phyloP scores from a whole-genome alignment of 352 stramenopile species.

The Phytophthora nicotianae region DNA sequence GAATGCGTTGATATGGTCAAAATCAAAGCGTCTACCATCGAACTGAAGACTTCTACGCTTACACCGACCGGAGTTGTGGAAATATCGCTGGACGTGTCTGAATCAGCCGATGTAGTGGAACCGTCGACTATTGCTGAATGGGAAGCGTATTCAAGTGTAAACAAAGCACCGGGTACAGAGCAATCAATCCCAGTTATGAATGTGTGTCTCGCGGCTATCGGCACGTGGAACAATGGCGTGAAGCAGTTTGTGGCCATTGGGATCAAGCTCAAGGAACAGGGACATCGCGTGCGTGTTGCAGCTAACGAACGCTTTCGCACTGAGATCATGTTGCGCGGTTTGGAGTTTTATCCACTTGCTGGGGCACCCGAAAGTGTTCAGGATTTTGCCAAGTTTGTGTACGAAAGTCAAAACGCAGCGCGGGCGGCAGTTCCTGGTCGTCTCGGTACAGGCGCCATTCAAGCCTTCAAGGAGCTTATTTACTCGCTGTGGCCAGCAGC shows the following conservation, averaged over 20 bases:
- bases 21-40: background rate
- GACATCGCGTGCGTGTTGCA: slow-evolving; percentile 83
- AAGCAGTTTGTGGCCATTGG: slow-evolving; percentile 66
- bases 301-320: slow-evolving; percentile 69
- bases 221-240: slow-evolving; percentile 57
- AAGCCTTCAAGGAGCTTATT: slow-evolving; percentile 46
- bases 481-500: slow-evolving; percentile 49
- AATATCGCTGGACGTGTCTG: slow-evolving; percentile 17
- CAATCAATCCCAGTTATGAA: slow-evolving; percentile 34
- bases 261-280: slow-evolving; percentile 56
- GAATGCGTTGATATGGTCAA: background rate
- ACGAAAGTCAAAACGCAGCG: slow-evolving; percentile 25
- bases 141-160: slow-evolving; percentile 23
- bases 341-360: slow-evolving; percentile 57
- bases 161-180: background rate
- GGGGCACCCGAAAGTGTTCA: slow-evolving; percentile 35
- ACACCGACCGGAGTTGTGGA: slow-evolving; percentile 18
- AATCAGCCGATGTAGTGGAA: slow-evolving; percentile 21
- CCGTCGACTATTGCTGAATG: slow-evolving; percentile 21
- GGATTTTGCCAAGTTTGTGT: slow-evolving; percentile 28
- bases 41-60: slow-evolving; percentile 17
- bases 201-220: slow-evolving; percentile 42
- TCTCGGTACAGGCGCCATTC: slow-evolving; percentile 24
- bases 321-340: slow-evolving; percentile 50
- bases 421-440: slow-evolving; percentile 19